Evolutionary conservation across 164 flowering plant genomes (phyloP).

Genomic region (Pachysandra terminalis): DNA sequence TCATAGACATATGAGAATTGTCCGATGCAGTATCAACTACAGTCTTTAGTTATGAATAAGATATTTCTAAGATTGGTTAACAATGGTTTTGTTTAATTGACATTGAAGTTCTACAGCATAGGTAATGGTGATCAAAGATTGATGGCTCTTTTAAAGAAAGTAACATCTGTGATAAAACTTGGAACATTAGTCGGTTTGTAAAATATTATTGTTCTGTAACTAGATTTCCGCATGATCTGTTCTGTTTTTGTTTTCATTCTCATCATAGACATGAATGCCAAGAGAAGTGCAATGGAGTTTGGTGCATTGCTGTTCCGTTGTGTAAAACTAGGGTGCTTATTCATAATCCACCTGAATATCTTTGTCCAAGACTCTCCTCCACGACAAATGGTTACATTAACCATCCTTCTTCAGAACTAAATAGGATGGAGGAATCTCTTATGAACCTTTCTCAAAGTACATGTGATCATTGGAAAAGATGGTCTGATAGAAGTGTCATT

Average conservation of each 20-base stretch:
- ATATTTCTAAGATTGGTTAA: neutral
- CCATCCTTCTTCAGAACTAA: neutral
- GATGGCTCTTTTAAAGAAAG: neutral
- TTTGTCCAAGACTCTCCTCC: no score
- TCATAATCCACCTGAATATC: no score
- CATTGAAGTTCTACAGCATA: neutral
- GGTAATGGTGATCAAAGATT: neutral
- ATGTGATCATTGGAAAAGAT: conserved; percentile 41
- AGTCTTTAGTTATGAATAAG: no score
- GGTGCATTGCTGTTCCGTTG: neutral
- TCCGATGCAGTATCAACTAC: no score
- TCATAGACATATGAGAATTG: no score
- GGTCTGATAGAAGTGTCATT: conserved; percentile 42
- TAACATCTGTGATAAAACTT: neutral
- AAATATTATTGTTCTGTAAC: no score
- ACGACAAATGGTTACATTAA: neutral
- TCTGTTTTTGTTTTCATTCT: no score
- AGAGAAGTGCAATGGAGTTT: neutral
- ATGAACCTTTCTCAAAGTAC: conserved; percentile 27
- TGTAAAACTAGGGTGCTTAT: neutral
- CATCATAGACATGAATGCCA: neutral
- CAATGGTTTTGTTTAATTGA: neutral
- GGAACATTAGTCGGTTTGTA: no score
- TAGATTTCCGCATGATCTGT: no score
- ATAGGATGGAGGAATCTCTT: no score